Evolutionary conservation across 257 asterid genomes (phyloP).

Genomic region (Apocynum venetum): DNA sequence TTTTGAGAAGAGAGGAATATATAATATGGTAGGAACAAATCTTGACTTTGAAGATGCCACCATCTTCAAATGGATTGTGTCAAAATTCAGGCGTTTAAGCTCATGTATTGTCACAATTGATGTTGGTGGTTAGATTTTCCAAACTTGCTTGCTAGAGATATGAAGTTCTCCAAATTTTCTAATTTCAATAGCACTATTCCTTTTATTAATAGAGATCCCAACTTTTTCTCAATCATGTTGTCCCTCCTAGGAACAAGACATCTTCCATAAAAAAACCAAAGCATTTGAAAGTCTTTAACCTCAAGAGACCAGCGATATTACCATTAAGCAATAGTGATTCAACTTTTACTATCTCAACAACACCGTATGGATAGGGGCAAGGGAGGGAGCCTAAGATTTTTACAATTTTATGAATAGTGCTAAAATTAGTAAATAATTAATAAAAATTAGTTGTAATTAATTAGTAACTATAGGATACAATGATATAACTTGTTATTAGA

Average conservation of each 20-base stretch:
- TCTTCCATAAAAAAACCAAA: slow-evolving; percentile 73
- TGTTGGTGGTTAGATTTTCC: slow-evolving; percentile 88
- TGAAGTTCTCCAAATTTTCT: slow-evolving; percentile 41
- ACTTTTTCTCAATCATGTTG: slow-evolving; percentile 63
- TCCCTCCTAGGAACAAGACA: slow-evolving; percentile 84
- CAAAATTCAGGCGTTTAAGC: slow-evolving; percentile 26
- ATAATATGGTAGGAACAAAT: no score
- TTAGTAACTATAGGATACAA: no score
- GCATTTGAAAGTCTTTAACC: slow-evolving; percentile 67
- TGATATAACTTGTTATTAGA: no score
- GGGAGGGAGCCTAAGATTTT: no score
- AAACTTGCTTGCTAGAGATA: slow-evolving; percentile 44
- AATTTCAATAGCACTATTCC: slow-evolving; percentile 33
- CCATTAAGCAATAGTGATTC: slow-evolving; percentile 75
- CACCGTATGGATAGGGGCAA: slow-evolving; percentile 63
- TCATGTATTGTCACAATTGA: slow-evolving; percentile 62
- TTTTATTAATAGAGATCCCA: slow-evolving; percentile 84
- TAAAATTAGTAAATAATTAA: no score
- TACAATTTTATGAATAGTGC: no score
- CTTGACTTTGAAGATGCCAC: slow-evolving; percentile 48
- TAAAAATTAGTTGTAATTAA: no score
- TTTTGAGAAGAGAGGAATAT: no score
- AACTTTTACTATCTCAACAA: slow-evolving; percentile 63
- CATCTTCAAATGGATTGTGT: slow-evolving; percentile 30
- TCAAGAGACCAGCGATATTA: slow-evolving; percentile 51